Evolutionary conservation across 805 yeast species (phyloP).

Genomic region (Debaryomyces tyrocola): DNA sequence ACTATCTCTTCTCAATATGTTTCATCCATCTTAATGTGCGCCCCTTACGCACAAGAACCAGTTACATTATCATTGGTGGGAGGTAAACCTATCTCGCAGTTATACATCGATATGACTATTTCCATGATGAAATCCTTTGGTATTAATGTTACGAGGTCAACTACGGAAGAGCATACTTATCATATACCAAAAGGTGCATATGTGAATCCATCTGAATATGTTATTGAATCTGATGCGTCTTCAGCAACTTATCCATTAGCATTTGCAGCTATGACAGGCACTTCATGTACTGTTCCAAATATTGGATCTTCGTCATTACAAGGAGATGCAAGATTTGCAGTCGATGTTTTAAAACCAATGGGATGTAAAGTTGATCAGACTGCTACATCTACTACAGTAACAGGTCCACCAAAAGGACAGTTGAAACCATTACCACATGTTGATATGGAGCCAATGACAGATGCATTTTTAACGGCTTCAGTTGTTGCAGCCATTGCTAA

Average conservation of each 20-base stretch:
- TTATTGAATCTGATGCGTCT: constrained; percentile 94
- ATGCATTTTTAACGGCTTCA: constrained; percentile 94
- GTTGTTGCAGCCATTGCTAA: constrained; percentile 93
- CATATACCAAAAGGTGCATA: constrained; percentile 85
- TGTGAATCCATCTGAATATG: constrained; percentile 78
- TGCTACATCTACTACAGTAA: constrained; percentile 83
- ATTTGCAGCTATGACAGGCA: constrained; percentile 93
- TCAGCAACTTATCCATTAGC: constrained; percentile 98
- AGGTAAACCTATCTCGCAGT: constrained; percentile 94
- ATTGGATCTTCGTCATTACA: constrained; percentile 90
- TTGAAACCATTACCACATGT: constrained; percentile 71
- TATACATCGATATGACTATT: constrained; percentile 96
- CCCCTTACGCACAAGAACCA: constrained; percentile 89
- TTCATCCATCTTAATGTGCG: constrained; percentile 93
- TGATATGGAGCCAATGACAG: constrained; percentile 99
- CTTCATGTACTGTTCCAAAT: constrained; percentile 89
- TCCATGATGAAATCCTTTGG: constrained; percentile 94
- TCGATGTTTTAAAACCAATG: constrained; percentile 90
- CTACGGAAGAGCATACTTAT: constrained; percentile 78
- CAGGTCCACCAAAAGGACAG: constrained; percentile 75
- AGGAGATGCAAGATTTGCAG: constrained; percentile 96
- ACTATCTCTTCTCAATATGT: constrained; percentile 97
- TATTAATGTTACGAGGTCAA: constrained; percentile 65
- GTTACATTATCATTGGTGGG: constrained; percentile 88
- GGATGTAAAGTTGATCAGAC: constrained; percentile 89